Evolutionary conservation across 1,139 yeast genomes (phyloP), one percentile per base, ranked within the genome.

Genomic region (Lipomyces yarrowii): DNA sequence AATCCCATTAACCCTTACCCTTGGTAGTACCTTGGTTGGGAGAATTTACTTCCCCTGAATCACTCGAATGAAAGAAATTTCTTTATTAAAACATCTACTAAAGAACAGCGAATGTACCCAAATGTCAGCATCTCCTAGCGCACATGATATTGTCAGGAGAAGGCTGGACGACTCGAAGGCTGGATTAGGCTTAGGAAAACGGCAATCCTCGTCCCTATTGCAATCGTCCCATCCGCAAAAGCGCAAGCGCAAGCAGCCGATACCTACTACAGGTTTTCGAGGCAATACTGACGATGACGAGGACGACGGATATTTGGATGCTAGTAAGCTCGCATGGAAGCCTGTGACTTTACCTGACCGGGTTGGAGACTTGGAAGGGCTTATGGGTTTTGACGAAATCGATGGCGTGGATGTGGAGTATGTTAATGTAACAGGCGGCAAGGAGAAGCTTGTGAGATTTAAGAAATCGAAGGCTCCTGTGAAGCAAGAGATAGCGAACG

Each of bases 301-400:
- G 15, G 54, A 39, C 32, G 66, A 61, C 32, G 66, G 59, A 39
- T 46, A 59, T 37, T 52, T 65, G 6, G 67, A 65, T 54, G 56
- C 56, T 23, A 60, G 54, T 26, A 59, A 60, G 15, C 57, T 65
- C 4, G 51, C 71, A 8, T 94, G 99, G 99, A 89, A 89, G 72
- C 78, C 87, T 4, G 96, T 91, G 15, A 89, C 88, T 1, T 84
- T 94, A 60, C 94, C 96, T 4, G 94, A 90, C 70, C 88, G 91
- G 52, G 77, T 91, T 68, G 97, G 88, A 67, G 96, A 91, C 76
- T 90, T 89, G 75, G 93, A 89, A 73, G 98, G 98, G 0, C 88
- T 92, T 72, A 91, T 87, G 77, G 99, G 98, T 0, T 79, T 94
- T 56, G 98, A 94, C 77, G 99, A 94, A 76, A 84, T 94, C 63